Conservation (phyloP, 1,284 basidiomycete genomes). For the Cerioporus squamosus region DNA sequence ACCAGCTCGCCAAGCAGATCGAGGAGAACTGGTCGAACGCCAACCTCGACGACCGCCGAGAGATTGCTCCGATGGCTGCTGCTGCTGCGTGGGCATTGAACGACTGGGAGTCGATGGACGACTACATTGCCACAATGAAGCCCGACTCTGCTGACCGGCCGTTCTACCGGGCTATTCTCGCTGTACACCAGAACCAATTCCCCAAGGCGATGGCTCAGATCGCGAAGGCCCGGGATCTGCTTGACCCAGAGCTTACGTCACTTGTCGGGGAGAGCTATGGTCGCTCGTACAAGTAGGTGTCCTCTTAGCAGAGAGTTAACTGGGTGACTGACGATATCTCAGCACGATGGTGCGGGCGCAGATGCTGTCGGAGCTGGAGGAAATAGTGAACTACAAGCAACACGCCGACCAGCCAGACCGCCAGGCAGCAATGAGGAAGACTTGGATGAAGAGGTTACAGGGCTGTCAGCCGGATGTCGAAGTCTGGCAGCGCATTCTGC, state of each 20-base stretch:
- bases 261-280: constrained; percentile 97
- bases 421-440: constrained; percentile 84
- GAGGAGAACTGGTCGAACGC: constrained; percentile 90
- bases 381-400: constrained; percentile 97
- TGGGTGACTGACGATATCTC: constrained; percentile 7
- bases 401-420: constrained; percentile 93
- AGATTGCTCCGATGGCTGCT: constrained; percentile 96
- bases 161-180: constrained; percentile 96
- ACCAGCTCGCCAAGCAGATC: constrained; percentile 86
- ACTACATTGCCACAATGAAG: constrained; percentile 95
- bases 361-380: constrained; percentile 98
- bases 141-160: constrained; percentile 92
- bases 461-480: constrained; percentile 99
- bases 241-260: constrained; percentile 92
- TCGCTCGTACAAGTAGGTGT: constrained; percentile 88
- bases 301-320: neutral
- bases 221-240: constrained; percentile 90
- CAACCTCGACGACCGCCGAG: constrained; percentile 82
- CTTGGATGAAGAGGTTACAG: constrained; percentile 94
- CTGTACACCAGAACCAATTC: constrained; percentile 97
- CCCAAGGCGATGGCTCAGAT: constrained; percentile 91
- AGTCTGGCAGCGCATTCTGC: constrained; percentile 98
- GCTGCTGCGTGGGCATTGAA: constrained; percentile 97
- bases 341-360: constrained; percentile 97
- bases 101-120: constrained; percentile 99